Percentiles rank a stretch among this genome's conserved stretches.
Evolutionary conservation across 2,329 filamentous ascomycete genomes (phyloP).

Genomic region (Colletotrichum spinosum): DNA sequence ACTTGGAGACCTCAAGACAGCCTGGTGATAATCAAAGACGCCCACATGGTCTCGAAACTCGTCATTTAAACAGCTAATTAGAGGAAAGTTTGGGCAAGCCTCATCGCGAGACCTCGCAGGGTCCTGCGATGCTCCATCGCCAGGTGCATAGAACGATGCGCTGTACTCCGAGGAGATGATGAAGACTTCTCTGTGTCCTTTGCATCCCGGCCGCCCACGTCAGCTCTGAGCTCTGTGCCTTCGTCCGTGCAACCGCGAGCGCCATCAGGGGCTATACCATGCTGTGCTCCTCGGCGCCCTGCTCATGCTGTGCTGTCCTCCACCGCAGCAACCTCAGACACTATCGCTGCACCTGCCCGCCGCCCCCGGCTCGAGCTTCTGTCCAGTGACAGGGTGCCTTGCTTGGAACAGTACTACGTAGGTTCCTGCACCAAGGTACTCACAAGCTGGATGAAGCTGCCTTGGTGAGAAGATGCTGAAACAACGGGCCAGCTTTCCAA

Average conservation of each 20-base stretch:
- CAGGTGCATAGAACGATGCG: no score
- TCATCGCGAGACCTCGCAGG: no score
- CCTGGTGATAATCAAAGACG: no score
- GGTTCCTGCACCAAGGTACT: not conserved
- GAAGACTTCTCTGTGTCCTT: not conserved
- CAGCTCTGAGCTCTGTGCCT: conserved; percentile 13
- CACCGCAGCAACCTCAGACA: conserved; percentile 1
- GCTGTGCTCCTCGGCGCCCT: not conserved
- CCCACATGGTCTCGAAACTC: no score
- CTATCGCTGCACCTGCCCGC: conserved; percentile 15
- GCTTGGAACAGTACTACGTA: not conserved
- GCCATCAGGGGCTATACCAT: conserved; percentile 3
- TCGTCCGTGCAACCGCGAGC: conserved; percentile 22
- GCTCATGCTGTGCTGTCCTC: not conserved
- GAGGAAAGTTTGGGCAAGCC: no score
- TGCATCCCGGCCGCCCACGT: conserved; percentile 12
- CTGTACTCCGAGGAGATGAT: no score
- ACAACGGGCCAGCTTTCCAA: not conserved
- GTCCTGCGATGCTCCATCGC: no score
- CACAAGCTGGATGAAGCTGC: not conserved
- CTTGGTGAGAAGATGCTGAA: not conserved
- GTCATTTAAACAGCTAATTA: no score
- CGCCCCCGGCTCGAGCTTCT: not conserved
- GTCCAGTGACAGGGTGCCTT: not conserved
- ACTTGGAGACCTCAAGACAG: no score